Percentiles rank a stretch among this genome's conserved stretches.
These are phyloP conservation scores for Geopyxis carbonaria DNA, from an alignment of 495 filamentous ascomycete species.

Conservation along the genomic window DNA sequence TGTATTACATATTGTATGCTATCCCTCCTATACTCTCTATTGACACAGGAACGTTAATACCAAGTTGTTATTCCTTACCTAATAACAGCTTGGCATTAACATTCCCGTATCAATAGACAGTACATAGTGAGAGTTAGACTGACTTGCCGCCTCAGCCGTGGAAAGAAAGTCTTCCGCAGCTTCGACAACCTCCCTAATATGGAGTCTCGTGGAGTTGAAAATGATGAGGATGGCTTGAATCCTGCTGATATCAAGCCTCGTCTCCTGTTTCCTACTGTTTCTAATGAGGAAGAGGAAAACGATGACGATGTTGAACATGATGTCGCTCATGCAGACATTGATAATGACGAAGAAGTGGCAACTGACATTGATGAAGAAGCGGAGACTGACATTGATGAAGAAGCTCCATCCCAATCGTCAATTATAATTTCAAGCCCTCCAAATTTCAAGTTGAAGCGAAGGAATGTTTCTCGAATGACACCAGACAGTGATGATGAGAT, in stretches of 20 bases:
- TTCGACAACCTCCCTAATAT: slow-evolving; percentile 29
- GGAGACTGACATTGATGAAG: slow-evolving; percentile 34
- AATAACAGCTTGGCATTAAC: background rate
- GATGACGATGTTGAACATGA: slow-evolving; percentile 7
- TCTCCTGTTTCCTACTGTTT: slow-evolving; percentile 52
- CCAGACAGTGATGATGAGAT: slow-evolving; percentile 6
- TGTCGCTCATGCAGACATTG: too few relatives aligned
- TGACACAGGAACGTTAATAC: too few relatives aligned
- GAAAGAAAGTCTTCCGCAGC: slow-evolving; percentile 68
- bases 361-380: slow-evolving; percentile 28
- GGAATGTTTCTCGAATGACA: slow-evolving; percentile 3
- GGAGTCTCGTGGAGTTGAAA: slow-evolving; percentile 24
- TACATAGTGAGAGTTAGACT: slow-evolving; percentile 5
- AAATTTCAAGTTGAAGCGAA: slow-evolving; percentile 1
- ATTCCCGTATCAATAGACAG: slow-evolving; percentile 3
- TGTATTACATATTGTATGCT: slow-evolving; percentile 73
- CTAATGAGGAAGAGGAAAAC: slow-evolving; percentile 20
- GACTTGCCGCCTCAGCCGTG: too few relatives aligned
- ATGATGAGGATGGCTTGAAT: slow-evolving; percentile 34
- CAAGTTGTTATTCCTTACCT: too few relatives aligned
- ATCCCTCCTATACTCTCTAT: slow-evolving; percentile 1
- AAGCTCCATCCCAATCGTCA: slow-evolving; percentile 14
- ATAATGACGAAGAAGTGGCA: slow-evolving; percentile 25
- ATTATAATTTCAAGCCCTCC: background rate
- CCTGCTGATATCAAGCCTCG: slow-evolving; percentile 68